Base-by-base conservation (phyloP, 768 basidiomycete genomes). In the Chiua virens region DNA sequence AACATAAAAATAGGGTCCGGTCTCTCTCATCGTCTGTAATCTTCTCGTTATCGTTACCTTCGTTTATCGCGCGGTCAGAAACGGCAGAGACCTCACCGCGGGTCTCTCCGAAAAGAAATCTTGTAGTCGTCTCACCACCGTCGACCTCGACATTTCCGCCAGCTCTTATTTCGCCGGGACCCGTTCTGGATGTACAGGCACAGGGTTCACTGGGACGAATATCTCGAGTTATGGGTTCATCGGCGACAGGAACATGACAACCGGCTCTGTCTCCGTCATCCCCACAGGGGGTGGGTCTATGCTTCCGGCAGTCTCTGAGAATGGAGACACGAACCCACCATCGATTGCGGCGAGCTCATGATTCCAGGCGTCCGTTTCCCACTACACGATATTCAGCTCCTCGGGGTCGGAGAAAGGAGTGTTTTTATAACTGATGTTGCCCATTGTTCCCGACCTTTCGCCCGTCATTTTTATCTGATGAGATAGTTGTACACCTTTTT, bases 21-120 rank as follows among this genome's bases (percentile, higher is more conserved):
- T 75, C 27, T 69, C 71, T 25, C 65, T 77, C 32, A 63, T 76
- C 40, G 72, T 74, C 22, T 74, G 71, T 57, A 77, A 76, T 43
- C 64, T 76, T 18, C 65, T 73, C 50, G 73, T 75, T 40, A 42
- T 76, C 40, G 69, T 72, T 23, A 67, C 71, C 1, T 68, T 66
- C 45, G 28, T 72, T 42, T 71, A 69, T 52, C 67, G 64, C 44
- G 45, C 56, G 3, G 35, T 21, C 1, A 37, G 45, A 11, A 49
- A 53, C 10, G 55, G 47, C 21, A 5, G 37, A 35, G 62, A 66
- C 23, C 44, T 58, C 48, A 45, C 53, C 27, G 41, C 38, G 1
- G 32, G 40, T 11, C n/a, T 44, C 15, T 6, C 49, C 1, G 48
- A 13, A n/a, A 62, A 56, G 45, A 8, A 3, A 6, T 41, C 52